Base-by-base conservation (phyloP, 1,139 yeast genomes). In the Pichia sp. region DNA sequence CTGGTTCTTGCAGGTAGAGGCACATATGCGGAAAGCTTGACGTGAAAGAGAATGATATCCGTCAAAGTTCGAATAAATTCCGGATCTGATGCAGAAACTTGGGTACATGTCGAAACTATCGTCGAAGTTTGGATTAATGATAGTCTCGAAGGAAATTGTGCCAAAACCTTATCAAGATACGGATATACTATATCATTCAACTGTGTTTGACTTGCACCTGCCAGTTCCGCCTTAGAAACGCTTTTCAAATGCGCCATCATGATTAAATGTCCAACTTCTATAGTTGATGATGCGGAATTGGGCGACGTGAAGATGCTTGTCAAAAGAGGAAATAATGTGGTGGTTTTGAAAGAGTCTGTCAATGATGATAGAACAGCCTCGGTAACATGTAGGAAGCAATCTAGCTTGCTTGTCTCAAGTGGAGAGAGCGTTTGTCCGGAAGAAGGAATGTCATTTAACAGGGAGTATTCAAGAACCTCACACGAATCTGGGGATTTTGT, bases 181-280 rank as follows among this genome's bases (percentile, higher is more conserved):
- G 44, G 22, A 16, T 21, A 40, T 5, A 35, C 14, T 1, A 31
- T 16, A n/a, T 35, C 26, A 14, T 35, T 23, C 3, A 50, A 23
- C 17, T 39, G 22, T 7, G 48, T 23, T 16, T 43, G 40, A 41
- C 56, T 35, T 60, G 55, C 44, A 66, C 68, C 45, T 13, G 20
- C 23, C 2, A 7, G 12, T 10, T 33, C 33, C 2, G 21, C 17
- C 2, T 26, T 7, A 2, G 17, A 17, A n/a, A n/a, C n/a, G n/a
- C n/a, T n/a, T 17, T 32, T 22, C 8, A 40, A 30, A 22, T 30
- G 28, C 66, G 70, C 33, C 69, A 82, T 60, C 45, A 79, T 60
- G 0, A 79, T 83, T 0, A 87, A 76, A 51, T 83, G 93, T 1
- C 79, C 67, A 0, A 81, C 74, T 51, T 82, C 93, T 5, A 77